Percentiles rank a stretch among this genome's conserved stretches.
These are phyloP conservation scores for Hortiboletus flavorubellus DNA, from an alignment of 768 basidiomycete species.

Conservation along the genomic window DNA sequence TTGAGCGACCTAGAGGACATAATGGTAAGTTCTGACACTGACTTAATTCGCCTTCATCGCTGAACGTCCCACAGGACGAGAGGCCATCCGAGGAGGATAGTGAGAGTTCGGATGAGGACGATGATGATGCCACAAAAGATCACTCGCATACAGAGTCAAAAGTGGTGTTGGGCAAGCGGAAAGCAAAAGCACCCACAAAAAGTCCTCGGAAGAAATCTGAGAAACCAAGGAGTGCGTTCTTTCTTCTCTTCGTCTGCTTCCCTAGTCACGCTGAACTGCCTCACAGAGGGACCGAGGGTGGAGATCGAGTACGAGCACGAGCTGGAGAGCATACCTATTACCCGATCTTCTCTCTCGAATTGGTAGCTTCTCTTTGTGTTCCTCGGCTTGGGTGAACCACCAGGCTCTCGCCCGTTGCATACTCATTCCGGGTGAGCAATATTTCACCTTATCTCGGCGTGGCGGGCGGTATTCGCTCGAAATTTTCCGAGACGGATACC, in stretches of 20 bases:
- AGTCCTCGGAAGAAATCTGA: conserved; percentile 52
- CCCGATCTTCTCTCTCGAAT: conserved; percentile 48
- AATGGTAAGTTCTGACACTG: conserved; percentile 41
- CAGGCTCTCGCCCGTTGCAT: background rate
- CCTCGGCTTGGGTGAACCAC: background rate
- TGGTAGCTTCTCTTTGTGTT: conserved; percentile 40
- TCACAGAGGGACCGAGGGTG: conserved; percentile 70
- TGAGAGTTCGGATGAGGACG: conserved; percentile 41
- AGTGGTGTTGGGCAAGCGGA: conserved; percentile 65
- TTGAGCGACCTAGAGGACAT: conserved; percentile 64
- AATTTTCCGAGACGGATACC: background rate
- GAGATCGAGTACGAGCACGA: conserved; percentile 98
- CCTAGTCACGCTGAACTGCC: conserved; percentile 11
- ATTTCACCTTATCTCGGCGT: background rate
- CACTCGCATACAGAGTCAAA: conserved; percentile 38
- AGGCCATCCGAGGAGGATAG: conserved; percentile 39
- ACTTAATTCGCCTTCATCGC: background rate
- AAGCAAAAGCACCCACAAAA: conserved; percentile 42
- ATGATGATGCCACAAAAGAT: conserved; percentile 38
- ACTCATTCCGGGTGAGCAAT: background rate
- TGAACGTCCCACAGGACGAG: conserved; percentile 33
- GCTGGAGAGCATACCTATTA: conserved; percentile 62
- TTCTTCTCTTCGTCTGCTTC: background rate
- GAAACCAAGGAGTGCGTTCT: conserved; percentile 59
- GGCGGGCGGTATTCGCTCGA: background rate